Percentiles rank a stretch among this genome's conserved stretches.
These are phyloP conservation scores for Fusarium tricinctum DNA, from an alignment of 2,329 filamentous ascomycete genomes.

Conservation along the genomic window DNA sequence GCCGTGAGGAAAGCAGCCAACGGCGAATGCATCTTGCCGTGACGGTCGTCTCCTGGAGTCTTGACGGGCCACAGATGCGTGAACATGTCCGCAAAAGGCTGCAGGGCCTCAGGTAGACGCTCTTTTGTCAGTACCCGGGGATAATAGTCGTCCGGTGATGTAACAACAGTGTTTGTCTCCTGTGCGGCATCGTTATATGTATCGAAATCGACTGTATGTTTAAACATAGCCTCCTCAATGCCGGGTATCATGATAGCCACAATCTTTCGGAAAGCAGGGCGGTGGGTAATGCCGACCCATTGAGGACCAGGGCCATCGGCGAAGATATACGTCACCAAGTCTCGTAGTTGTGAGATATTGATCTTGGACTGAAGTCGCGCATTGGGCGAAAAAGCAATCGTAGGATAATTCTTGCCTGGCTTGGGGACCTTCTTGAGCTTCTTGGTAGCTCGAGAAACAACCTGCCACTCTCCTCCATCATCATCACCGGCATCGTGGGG, in stretches of 20 bases:
- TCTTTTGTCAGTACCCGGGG: slow-evolving; percentile 67
- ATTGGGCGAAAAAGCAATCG: slow-evolving; percentile 69
- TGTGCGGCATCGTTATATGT: slow-evolving; percentile 59
- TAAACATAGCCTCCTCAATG: slow-evolving; percentile 91
- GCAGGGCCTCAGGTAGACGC: slow-evolving; percentile 66
- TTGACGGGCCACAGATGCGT: slow-evolving; percentile 89
- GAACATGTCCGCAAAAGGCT: slow-evolving; percentile 85
- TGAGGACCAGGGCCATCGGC: slow-evolving; percentile 75
- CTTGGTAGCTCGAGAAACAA: slow-evolving; percentile 67
- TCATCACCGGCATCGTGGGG: slow-evolving; percentile 61
- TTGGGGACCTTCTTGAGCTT: slow-evolving; percentile 73
- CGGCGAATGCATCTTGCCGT: slow-evolving; percentile 86
- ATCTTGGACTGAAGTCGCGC: slow-evolving; percentile 73
- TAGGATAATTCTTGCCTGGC: slow-evolving; percentile 69
- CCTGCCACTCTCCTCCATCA: slow-evolving; percentile 66
- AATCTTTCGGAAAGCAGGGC: slow-evolving; percentile 79
- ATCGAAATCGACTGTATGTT: slow-evolving; percentile 67
- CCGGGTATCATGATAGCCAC: slow-evolving; percentile 94
- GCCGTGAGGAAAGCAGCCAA: slow-evolving; percentile 86
- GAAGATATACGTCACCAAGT: slow-evolving; percentile 75
- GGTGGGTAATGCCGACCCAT: slow-evolving; percentile 74
- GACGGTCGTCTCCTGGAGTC: slow-evolving; percentile 86
- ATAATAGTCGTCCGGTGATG: slow-evolving; percentile 71
- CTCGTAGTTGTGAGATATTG: slow-evolving; percentile 73
- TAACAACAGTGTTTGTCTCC: slow-evolving; percentile 52